Conservation (phyloP, 805 yeast species). For the Nakazawaea holstii region DNA sequence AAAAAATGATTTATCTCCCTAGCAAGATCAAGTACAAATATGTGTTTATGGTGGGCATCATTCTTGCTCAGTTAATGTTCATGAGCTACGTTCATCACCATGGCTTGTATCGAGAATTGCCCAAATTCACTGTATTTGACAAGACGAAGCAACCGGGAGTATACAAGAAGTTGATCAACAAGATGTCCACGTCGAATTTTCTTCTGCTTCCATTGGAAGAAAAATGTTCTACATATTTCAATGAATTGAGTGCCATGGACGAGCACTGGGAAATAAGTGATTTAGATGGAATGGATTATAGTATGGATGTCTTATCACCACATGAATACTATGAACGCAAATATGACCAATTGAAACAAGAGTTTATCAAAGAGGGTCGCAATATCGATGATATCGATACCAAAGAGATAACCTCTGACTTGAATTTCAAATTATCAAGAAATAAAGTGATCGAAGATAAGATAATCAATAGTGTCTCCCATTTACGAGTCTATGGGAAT, state of each 20-base stretch:
- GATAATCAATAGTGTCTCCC: conserved; percentile 3
- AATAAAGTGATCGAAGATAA: conserved; percentile 5
- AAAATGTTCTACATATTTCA: conserved; percentile 7
- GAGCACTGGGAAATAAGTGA: conserved; percentile 8
- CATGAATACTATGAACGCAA: conserved; percentile 2
- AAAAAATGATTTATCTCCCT: conserved; percentile 7
- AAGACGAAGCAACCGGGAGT: neutral
- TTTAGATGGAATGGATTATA: conserved; percentile 8
- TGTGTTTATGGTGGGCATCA: neutral
- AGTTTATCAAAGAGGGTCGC: neutral
- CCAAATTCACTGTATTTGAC: conserved; percentile 2
- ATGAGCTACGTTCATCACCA: conserved; percentile 2
- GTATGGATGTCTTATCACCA: conserved; percentile 3
- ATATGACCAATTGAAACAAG: conserved; percentile 1
- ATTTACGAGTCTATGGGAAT: conserved; percentile 9
- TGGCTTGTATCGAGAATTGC: neutral
- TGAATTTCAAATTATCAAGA: conserved; percentile 2
- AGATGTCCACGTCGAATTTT: conserved; percentile 1
- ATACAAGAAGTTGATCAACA: neutral
- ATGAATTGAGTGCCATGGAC: conserved; percentile 1
- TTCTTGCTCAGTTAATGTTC: conserved; percentile 1
- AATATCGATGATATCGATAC: conserved; percentile 7
- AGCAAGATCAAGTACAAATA: conserved; percentile 9
- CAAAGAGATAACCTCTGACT: neutral
- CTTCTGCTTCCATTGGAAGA: neutral